Conservation (phyloP, 2,329 filamentous ascomycete genomes). For the Ramularia endophylla region DNA sequence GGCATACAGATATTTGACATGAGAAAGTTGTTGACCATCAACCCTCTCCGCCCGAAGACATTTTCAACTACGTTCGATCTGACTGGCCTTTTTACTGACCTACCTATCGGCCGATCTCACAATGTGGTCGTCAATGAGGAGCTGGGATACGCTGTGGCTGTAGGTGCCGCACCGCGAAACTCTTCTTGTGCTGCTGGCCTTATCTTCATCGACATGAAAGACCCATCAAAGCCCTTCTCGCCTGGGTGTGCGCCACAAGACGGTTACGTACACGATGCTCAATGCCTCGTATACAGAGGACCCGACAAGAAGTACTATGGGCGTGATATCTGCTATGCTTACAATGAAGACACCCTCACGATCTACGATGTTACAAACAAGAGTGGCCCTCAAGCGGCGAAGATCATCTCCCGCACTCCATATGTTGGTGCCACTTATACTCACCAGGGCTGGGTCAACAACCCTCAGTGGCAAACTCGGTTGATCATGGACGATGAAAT, state of each 20-base stretch:
- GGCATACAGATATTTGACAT: constrained; percentile 59
- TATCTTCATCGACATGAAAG: constrained; percentile 50
- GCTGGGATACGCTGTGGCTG: constrained; percentile 43
- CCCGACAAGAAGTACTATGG: constrained; percentile 42
- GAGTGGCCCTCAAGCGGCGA: constrained; percentile 19
- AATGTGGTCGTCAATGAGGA: constrained; percentile 51
- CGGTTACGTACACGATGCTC: constrained; percentile 53
- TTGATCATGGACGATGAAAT: constrained; percentile 50
- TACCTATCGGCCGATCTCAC: constrained; percentile 34
- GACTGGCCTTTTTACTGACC: constrained; percentile 12
- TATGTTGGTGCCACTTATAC: constrained; percentile 48
- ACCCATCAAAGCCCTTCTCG: constrained; percentile 45
- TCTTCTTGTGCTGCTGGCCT: constrained; percentile 43
- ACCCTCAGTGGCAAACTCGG: constrained; percentile 36
- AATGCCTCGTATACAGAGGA: constrained; percentile 47
- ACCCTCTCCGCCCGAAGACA: constrained; percentile 36
- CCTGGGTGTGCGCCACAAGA: constrained; percentile 47
- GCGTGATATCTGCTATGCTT: constrained; percentile 47
- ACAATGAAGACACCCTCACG: constrained; percentile 46
- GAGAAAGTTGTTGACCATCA: constrained; percentile 48
- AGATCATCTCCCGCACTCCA: constrained; percentile 43
- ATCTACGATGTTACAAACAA: constrained; percentile 44
- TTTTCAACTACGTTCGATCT: constrained; percentile 34
- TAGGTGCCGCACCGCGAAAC: constrained; percentile 35
- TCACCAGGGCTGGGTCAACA: constrained; percentile 50